Base-by-base conservation (phyloP, 2,329 filamentous ascomycete species). In the Hirsutella minnesotensis region DNA sequence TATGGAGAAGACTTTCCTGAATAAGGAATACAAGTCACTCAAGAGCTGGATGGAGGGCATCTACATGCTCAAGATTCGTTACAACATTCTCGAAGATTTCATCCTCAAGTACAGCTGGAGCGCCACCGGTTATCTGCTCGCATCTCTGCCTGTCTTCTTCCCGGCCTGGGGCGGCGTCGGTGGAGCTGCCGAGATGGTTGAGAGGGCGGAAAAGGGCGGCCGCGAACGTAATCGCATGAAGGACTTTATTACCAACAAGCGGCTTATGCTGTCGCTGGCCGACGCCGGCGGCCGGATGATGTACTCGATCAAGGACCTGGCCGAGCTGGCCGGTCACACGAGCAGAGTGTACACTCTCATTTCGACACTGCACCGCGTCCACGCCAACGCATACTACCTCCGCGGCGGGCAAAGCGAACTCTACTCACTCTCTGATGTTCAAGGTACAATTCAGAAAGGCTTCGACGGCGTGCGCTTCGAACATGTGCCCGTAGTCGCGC, bases 101-200 rank as follows among this genome's bases (percentile, higher is more conserved):
- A 87, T 98, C 39, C 69, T 98, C 46, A 98, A 98, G 61, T 98
- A 98, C 60, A 92, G 87, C 50, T 98, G 92, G 92, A 96, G 89
- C 49, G 92, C 92, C 0, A 95, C 95, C 57, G 92, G 92, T 30
- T 98, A 98, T 56, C 74, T 96, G 30, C 73, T 98, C 44, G 92
- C 90, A 1, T 94, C 90, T 3, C 70, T 98, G 10, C 92, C 92
- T 0, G 83, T 96, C 39, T 98, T 96, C 65, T 71, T 98, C 16
- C 92, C 92, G 0, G 86, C 87, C 1, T 95, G 92, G 87, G 89
- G 88, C 43, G 90, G 92, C 24, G 64, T 90, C 29, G 86, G 83
- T 38, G 86, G 84, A 33, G 73, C 74, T 15, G 66, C 80, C 42
- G 86, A 94, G 62, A 69, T 85, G 53, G 63, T 72, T 2, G 72